Base-by-base conservation (phyloP, 2,329 filamentous ascomycete species). In the Bisporella sp. region DNA sequence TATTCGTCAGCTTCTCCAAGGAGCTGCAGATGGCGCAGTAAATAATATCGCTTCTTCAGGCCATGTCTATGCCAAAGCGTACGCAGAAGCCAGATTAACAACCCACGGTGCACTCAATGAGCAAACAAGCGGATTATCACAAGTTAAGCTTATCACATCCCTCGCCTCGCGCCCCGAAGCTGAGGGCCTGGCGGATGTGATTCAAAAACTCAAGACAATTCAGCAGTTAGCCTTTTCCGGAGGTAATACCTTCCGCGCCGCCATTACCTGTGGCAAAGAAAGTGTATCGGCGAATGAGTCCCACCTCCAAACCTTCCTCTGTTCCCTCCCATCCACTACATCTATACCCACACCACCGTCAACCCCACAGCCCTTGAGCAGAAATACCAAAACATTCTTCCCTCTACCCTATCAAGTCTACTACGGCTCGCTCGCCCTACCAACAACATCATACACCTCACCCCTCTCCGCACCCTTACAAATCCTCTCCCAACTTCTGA, bases 381-480 rank as follows among this genome's bases (percentile, higher is more conserved):
- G 71, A 55, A 75, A 82, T 55, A 73, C 75, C 57, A 93, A 90
- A 66, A 85, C 89, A 0, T 95, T 97, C 70, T 97, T 95, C 70
- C 86, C 92, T 29, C 76, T 99, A 13, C 93, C 93, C 1, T 99
- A 96, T 69, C 93, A 99, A 69, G 93, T 99, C 33, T 96, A 95
- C 66, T 97, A 97, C 65, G 89, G 92, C 6, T 87, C 85, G 12
- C 76, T 93, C 42, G 85, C 89, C 13, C 71, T 96, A 11, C 84
- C 87, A 5, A 95, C 92, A 0, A 85, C 87, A 0, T 87, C 91
- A 0, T 99, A 96, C 68, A 84, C 82, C 4, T 81, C 87, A 41
- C 68, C 82, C 0, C 78, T 86, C 47, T 84, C 87, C 40, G 89
- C 93, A 1, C 79, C 90, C 0, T 81, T 97, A 12, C 89, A 92